Evolutionary conservation across 2,329 filamentous ascomycete genomes (phyloP), one percentile per base, ranked within the genome.

Genomic region (Monosporascus sp.): DNA sequence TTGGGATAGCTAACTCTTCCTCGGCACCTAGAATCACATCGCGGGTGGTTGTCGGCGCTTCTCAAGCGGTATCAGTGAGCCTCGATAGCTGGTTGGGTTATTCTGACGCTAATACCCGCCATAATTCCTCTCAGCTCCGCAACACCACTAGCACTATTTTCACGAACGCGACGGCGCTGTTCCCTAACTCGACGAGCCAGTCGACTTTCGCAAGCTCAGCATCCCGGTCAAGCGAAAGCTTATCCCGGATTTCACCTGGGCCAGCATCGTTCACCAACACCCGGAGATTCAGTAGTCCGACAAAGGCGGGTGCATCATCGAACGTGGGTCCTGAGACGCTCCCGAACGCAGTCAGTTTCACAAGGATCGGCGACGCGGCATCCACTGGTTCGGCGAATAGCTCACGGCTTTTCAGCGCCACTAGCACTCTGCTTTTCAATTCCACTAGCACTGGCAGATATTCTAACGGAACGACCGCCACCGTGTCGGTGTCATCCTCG

Each of bases 111-210:
- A 44, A 43, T 19, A 20, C 34, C 17, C 36, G 49, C 20, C 26
- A 44, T 27, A 57, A 38, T 36, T 50, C 50, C 27, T 16, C 49
- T 19, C 26, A 43, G 22, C 44, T 52, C 26, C 26, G 19, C 27
- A 57, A 55, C n/a, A 47, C 52, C 7, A 57, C 55, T 19, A 41
- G 17, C 17, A 20, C 20, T 43, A 24, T 20, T 19, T 16, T 24
- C 19, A 14, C 11, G 9, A 43, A 43, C 4, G 22, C 40, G 9
- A 43, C 57, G 11, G 55, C 51, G 5, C 27, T 48, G 3, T 55
- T 51, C n/a, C 48, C 47, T 2, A 63, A 60, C 31, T 56, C 56
- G 7, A 62, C 60, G 20, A 45, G 45, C 19, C 53, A 52, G 41
- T 14, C 19, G 1, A 47, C 52, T 7, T 24, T 36, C 17, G 37